Conservation (phyloP, 2,329 filamentous ascomycete genomes). For the Pseudogymnoascus sp. region DNA sequence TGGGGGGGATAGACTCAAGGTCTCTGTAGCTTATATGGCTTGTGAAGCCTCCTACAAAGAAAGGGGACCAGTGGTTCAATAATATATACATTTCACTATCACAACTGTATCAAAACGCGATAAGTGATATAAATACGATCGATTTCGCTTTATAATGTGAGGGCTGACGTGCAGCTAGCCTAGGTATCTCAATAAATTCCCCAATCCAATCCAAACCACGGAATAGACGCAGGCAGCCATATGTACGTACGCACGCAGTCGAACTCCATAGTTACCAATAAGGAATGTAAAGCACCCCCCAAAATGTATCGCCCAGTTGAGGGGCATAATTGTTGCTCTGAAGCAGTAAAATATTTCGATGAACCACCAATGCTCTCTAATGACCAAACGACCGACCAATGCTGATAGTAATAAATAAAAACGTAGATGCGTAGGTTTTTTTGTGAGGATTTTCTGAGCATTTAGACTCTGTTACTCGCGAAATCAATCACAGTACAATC, state of each 20-base stretch:
- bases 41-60: not conserved
- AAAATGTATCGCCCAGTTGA: conserved; percentile 6
- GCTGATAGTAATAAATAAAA: not conserved
- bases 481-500: conserved; percentile 89
- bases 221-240: conserved; percentile 4
- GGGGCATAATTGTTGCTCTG: not conserved
- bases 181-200: conserved; percentile 7
- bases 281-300: not conserved
- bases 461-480: conserved; percentile 57
- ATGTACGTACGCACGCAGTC: conserved; percentile 8
- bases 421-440: conserved; percentile 3
- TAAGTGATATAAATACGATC: not conserved
- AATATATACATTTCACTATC: not conserved
- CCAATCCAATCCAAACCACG: not conserved
- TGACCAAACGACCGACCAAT: conserved; percentile 6
- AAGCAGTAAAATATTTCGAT: conserved; percentile 7
- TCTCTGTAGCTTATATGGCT: not conserved
- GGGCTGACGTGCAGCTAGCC: not conserved
- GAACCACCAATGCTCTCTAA: not conserved
- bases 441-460: not conserved
- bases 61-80: not conserved
- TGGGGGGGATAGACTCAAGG: not conserved
- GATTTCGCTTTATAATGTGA: not conserved
- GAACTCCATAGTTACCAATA: not conserved
- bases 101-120: not conserved